These are phyloP conservation scores for Diaporthe vaccinii DNA, from an alignment of 2,329 filamentous ascomycete species.

Conservation along the genomic window DNA sequence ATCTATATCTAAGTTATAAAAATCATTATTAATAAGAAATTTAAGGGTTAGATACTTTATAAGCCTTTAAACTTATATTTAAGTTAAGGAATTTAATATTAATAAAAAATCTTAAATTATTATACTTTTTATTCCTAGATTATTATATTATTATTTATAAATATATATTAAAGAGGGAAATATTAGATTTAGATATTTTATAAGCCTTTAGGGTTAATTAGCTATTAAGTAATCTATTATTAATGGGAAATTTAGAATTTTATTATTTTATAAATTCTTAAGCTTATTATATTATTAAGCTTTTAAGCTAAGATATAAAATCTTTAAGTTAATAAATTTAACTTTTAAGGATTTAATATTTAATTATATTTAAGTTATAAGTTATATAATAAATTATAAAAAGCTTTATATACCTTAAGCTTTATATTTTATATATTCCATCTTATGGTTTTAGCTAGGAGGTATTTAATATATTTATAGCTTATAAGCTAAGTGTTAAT, in stretches of 20 bases:
- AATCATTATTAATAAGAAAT: background rate
- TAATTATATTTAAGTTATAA: background rate
- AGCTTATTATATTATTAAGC: background rate
- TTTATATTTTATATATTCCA: background rate
- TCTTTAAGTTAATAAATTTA: background rate
- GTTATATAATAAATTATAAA: background rate
- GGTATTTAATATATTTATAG: background rate
- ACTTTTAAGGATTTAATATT: background rate
- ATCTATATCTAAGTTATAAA: background rate
- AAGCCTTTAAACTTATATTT: background rate
- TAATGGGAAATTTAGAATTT: background rate
- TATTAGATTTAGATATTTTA: background rate
- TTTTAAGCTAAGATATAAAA: background rate
- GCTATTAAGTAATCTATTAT: background rate
- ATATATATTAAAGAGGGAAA: background rate
- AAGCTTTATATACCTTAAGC: background rate
- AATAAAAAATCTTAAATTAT: background rate
- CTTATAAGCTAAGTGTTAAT: background rate
- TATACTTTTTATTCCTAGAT: background rate
- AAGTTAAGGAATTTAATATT: background rate
- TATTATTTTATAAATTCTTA: background rate
- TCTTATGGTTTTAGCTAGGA: background rate
- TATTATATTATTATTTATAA: background rate
- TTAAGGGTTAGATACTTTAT: background rate
- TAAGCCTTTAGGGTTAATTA: background rate